Percentiles rank a stretch among this genome's conserved stretches.
These are phyloP conservation scores for Triangularia setosa DNA, from an alignment of 2,329 filamentous ascomycete genomes.

Conservation along the genomic window DNA sequence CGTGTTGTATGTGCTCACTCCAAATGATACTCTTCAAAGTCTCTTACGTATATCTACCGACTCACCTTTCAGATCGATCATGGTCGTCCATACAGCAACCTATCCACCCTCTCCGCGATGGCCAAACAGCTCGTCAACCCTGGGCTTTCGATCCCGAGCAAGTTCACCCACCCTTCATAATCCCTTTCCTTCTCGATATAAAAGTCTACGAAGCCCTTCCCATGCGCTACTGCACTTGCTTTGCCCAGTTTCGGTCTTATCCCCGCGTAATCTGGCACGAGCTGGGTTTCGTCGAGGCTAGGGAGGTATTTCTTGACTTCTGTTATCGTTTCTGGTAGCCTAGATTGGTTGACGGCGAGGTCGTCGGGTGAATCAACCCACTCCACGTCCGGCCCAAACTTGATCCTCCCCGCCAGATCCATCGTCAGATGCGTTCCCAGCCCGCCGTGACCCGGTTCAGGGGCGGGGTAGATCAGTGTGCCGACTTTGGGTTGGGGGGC, in stretches of 20 bases:
- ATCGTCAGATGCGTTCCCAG: conserved; percentile 92
- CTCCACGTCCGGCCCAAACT: conserved; percentile 93
- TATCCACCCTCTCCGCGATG: conserved; percentile 71
- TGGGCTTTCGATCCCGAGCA: conserved; percentile 90
- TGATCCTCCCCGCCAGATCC: conserved; percentile 76
- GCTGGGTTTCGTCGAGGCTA: conserved; percentile 58
- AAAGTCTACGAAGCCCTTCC: conserved; percentile 78
- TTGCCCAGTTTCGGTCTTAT: conserved; percentile 78
- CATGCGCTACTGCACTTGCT: conserved; percentile 56
- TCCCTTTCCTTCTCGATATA: conserved; percentile 73
- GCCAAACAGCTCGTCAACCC: conserved; percentile 84
- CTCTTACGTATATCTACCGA: too few relatives aligned
- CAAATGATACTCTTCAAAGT: too few relatives aligned
- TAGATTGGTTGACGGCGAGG: conserved; percentile 60
- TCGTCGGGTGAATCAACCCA: conserved; percentile 75
- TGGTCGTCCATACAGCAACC: conserved; percentile 49
- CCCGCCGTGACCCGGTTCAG: conserved; percentile 74
- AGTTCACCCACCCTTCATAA: conserved; percentile 78
- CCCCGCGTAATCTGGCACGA: conserved; percentile 83
- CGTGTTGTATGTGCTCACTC: too few relatives aligned
- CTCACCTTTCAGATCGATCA: too few relatives aligned
- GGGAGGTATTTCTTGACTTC: conserved; percentile 82
- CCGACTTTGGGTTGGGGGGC: conserved; percentile 58
- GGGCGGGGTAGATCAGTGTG: conserved; percentile 84
- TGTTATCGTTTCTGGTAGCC: conserved; percentile 62